phyloP scores from a whole-genome alignment of 164 flowering plant genomes.

The Aristolochia fimbriata region DNA sequence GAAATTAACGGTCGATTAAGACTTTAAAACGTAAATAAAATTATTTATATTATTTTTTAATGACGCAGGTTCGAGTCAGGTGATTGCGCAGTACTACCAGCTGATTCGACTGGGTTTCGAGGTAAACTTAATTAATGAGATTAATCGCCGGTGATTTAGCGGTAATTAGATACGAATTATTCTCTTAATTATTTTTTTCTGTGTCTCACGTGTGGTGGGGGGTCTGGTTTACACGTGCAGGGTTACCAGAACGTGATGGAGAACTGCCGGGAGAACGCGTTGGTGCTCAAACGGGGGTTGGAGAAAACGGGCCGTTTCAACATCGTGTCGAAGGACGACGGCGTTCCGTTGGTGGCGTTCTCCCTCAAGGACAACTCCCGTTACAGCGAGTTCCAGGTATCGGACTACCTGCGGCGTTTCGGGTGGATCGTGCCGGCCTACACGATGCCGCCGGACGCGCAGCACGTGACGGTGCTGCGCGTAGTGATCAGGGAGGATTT shows the following conservation, averaged over 20 bases:
- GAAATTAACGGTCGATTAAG: no score
- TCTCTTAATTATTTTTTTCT: neutral
- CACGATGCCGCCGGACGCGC: constrained; percentile 57
- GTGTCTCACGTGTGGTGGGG: no score
- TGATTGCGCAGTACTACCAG: constrained; percentile 37
- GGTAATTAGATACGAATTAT: no score
- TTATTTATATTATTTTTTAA: no score
- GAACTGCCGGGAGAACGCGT: constrained; percentile 27
- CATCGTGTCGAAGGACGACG: constrained; percentile 26
- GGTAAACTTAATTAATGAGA: constrained; percentile 6
- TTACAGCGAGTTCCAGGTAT: constrained; percentile 24
- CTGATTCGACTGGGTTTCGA: constrained; percentile 31
- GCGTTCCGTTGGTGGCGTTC: constrained; percentile 34
- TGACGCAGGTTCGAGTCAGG: constrained; percentile 32
- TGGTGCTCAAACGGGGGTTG: constrained; percentile 21
- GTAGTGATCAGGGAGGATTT: constrained; percentile 71
- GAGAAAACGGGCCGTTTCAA: constrained; percentile 28
- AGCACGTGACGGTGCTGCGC: constrained; percentile 50
- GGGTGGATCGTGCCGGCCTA: constrained; percentile 42
- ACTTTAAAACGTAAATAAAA: no score
- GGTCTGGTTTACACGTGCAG: constrained; percentile 1
- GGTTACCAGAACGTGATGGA: constrained; percentile 22
- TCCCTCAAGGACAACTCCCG: constrained; percentile 24
- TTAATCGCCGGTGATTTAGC: neutral
- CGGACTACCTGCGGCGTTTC: constrained; percentile 22